Conservation (phyloP, 1,284 basidiomycete genomes). For the Tranzscheliella williamsii region DNA sequence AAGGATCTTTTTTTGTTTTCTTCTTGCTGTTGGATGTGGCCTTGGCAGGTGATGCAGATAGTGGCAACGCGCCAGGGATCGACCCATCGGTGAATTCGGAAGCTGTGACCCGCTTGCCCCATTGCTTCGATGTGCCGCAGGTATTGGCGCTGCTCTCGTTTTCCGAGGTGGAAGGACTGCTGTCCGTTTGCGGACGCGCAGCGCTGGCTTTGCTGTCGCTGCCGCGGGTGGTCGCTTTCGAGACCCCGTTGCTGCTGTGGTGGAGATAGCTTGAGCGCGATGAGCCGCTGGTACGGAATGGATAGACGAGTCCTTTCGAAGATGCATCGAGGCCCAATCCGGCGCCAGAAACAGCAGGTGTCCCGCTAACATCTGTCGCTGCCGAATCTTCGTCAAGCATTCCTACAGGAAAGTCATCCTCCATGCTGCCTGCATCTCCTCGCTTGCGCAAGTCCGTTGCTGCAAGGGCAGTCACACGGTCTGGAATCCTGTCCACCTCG, state of each 20-base stretch:
- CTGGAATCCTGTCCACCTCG: not conserved
- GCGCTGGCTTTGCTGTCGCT: not conserved
- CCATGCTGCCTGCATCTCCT: conserved; percentile 8
- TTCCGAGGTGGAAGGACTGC: conserved; percentile 16
- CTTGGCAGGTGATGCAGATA: not conserved
- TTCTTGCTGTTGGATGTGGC: not conserved
- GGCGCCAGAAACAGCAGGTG: not conserved
- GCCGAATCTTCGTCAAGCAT: conserved; percentile 20
- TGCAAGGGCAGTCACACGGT: not conserved
- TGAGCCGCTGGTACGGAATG: conserved; percentile 16
- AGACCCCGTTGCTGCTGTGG: conserved; percentile 10
- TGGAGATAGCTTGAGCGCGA: conserved; percentile 25
- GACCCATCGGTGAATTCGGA: conserved; percentile 3
- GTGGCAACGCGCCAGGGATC: not conserved
- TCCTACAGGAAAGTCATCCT: conserved; percentile 34
- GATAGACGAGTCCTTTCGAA: conserved; percentile 20
- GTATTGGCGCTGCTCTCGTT: conserved; percentile 9
- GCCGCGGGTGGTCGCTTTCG: not conserved
- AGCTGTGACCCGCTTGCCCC: conserved; percentile 27
- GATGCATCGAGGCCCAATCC: not conserved
- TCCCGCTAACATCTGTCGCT: not conserved
- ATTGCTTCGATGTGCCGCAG: conserved; percentile 13
- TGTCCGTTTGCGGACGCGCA: conserved; percentile 6
- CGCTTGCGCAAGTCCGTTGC: not conserved
- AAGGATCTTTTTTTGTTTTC: not conserved